phyloP scores from a whole-genome alignment of 148 eudicot genomes.

The Fagopyrum homotropicum region DNA sequence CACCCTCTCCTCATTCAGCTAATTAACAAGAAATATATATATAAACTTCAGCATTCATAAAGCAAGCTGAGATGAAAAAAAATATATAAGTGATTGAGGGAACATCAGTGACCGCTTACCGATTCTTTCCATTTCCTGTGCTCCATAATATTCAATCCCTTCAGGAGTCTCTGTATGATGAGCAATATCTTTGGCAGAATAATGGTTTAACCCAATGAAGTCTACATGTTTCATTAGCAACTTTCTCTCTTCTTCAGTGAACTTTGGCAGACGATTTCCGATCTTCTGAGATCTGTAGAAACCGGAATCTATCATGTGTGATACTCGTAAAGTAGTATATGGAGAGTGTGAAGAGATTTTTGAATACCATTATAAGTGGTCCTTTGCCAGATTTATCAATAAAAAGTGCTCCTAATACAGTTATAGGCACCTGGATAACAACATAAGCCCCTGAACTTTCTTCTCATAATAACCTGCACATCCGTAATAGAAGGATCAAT shows the following conservation, averaged over 20 bases:
- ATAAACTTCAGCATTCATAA: background rate
- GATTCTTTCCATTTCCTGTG: slow-evolving; percentile 53
- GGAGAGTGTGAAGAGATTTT: no score
- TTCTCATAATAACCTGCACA: no score
- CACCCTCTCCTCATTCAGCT: slow-evolving; percentile 81
- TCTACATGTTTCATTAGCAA: slow-evolving; percentile 52
- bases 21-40: slow-evolving; percentile 20
- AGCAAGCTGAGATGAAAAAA: background rate
- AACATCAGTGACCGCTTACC: slow-evolving; percentile 28
- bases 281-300: no score
- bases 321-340: no score
- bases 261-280: slow-evolving; percentile 58
- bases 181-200: slow-evolving; percentile 63
- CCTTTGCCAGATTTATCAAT: no score
- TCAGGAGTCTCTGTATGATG: slow-evolving; percentile 32
- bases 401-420: no score
- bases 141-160: slow-evolving; percentile 37
- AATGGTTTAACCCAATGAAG: slow-evolving; percentile 72
- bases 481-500: no score
- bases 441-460: no score
- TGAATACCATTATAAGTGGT: no score
- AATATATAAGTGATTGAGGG: background rate
- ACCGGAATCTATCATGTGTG: no score
- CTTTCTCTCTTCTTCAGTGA: slow-evolving; percentile 48
- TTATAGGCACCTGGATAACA: no score